Evolutionary conservation across 116 monocot genomes (phyloP), one percentile per base, ranked within the genome.

Genomic region (Iris pallida): DNA sequence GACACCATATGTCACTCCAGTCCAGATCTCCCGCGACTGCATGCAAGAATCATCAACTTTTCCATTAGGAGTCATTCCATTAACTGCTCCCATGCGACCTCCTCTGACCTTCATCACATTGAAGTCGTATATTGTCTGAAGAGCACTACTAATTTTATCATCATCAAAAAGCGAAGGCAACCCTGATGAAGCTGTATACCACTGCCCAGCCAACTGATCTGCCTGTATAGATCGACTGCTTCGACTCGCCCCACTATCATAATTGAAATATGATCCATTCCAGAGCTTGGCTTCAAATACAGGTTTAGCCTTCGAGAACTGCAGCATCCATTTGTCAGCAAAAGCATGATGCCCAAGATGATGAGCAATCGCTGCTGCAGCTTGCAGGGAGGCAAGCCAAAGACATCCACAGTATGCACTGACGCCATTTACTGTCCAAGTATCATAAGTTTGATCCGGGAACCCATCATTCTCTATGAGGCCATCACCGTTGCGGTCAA

Each of bases 21-120:
- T 87, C 97, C 97, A 97, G 18, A 97, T 92, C 70, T 97, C 97
- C 17, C 97, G 82, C 7, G 97, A 92, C 20, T 97, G 97, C 92
- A 97, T 92, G 76, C 90, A 90, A 45, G 79, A 74, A 10, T 87
- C 87, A 45, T 92, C 97, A 17, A 92, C 90, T 71, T 73, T 92
- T 11, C 97, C 97, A 69, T 76, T 74, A 19, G 97, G 92, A 20
- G 75, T 77, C 92, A 97, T 97, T 15, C 97, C 97, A 72, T 97
- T 97, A 52, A 92, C 92, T 5, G 92, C 97, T 18, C 97, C 97
- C 84, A 92, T 90, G 2, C 83, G 84, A 7, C 97, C 97, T 53
- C 87, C 97, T 44, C 66, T 74, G 16, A 92, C 92, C 65, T 79
- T 92, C 88, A 97, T 85, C 0, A 97, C 97, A 79, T 97, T 97